Evolutionary conservation across 257 asterid species (phyloP).

Genomic region (Linaria vulgaris): DNA sequence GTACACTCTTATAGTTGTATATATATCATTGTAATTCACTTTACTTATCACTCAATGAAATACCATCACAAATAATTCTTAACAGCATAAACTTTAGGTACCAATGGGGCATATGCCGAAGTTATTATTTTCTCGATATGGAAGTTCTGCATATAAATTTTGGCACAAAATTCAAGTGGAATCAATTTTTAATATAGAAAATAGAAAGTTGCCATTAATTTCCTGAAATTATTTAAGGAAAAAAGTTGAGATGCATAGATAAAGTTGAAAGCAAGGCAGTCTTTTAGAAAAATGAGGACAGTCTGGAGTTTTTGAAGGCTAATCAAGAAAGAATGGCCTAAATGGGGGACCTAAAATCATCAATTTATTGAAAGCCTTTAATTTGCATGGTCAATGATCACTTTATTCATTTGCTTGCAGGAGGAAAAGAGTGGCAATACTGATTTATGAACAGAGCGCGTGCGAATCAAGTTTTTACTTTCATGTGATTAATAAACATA

Average conservation of each 20-base stretch:
- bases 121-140: slow-evolving; percentile 15
- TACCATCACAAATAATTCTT: too few species aligned
- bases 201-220: background rate
- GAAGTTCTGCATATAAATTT: slow-evolving; percentile 23
- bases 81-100: too few species aligned
- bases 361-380: slow-evolving; percentile 28
- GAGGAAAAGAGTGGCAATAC: slow-evolving; percentile 15
- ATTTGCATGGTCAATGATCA: slow-evolving; percentile 23
- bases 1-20: too few species aligned
- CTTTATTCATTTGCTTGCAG: slow-evolving; percentile 33
- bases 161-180: background rate
- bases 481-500: slow-evolving; percentile 26
- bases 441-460: slow-evolving; percentile 40
- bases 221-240: slow-evolving; percentile 6
- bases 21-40: too few species aligned
- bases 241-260: slow-evolving; percentile 7
- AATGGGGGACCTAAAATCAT: slow-evolving; percentile 30
- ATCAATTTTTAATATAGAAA: background rate
- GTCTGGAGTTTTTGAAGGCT: slow-evolving; percentile 29
- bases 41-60: too few species aligned
- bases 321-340: background rate
- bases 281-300: slow-evolving; percentile 34
- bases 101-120: slow-evolving; percentile 15
- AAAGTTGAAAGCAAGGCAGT: slow-evolving; percentile 25
- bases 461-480: slow-evolving; percentile 35